Conservation (phyloP, 2,329 filamentous ascomycete genomes). For the Colletotrichum costaricense region DNA sequence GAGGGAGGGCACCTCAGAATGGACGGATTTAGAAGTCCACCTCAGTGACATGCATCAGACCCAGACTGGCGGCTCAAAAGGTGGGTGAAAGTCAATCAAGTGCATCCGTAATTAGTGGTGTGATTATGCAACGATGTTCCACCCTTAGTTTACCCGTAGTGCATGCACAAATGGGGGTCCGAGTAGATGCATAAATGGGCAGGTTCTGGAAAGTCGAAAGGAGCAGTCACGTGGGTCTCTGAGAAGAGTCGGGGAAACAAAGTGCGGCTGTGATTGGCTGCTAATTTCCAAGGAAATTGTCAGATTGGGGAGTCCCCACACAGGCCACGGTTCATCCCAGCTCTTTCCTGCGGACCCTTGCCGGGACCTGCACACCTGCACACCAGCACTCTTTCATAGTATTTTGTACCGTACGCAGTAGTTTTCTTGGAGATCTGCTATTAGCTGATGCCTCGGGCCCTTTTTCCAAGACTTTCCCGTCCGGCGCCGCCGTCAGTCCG, state of each 20-base stretch:
- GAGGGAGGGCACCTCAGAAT: neutral
- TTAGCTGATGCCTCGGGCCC: constrained; percentile 6
- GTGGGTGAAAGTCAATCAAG: neutral
- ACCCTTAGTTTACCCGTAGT: neutral
- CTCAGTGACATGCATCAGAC: neutral
- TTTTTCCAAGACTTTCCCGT: constrained; percentile 22
- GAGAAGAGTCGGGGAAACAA: constrained; percentile 25
- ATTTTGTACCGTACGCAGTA: neutral
- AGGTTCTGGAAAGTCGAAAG: neutral
- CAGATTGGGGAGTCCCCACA: constrained; percentile 34
- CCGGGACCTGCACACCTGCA: neutral
- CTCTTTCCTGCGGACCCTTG: constrained; percentile 37
- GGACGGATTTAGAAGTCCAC: neutral
- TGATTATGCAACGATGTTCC: neutral
- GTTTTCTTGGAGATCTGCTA: neutral
- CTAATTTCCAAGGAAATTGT: constrained; percentile 44
- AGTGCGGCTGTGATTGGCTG: constrained; percentile 36
- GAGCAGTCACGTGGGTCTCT: constrained; percentile 44
- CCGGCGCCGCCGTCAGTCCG: constrained; percentile 25
- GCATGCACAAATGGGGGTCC: constrained; percentile 4
- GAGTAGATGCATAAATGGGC: neutral
- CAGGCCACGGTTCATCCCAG: constrained; percentile 36
- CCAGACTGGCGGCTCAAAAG: neutral
- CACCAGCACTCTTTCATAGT: neutral
- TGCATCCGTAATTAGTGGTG: neutral